Base-by-base conservation (phyloP, 352 stramenopile genomes). In the Thraustochytrium aureum region DNA sequence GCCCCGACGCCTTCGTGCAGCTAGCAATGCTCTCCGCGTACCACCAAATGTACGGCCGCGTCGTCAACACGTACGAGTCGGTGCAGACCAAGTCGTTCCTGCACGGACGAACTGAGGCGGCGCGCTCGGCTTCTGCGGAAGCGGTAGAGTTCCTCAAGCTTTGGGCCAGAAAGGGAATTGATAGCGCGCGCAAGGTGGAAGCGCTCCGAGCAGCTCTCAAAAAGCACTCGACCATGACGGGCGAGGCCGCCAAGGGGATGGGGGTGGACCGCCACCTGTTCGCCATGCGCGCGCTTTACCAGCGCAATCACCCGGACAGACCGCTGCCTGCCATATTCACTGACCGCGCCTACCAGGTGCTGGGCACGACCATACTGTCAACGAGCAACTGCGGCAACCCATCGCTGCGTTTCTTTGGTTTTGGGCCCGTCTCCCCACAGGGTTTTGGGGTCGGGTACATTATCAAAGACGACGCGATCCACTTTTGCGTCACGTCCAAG, bases 1-100 rank as follows among this genome's bases (percentile, higher is more conserved):
- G 89, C 72, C 95, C 95, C 10, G 95, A 99, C 86, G 96, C 96
- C 35, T 99, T 95, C 86, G 95, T 98, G 85, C 95, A 99, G 87
- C 94, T 98, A 87, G 94, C 93, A 32, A 97, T 98, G 72, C 94
- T 98, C 84, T 85, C 98, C 32, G 95, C 93, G 2, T 93, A 96
- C 50, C 98, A 95, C 87, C 93, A 95, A 81, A 92, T 98, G 81
- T 96, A 97, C 87, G 89, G 90, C 47, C 84, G 90, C 76, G 88
- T 97, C 52, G 93, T 92, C 39, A 94, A 93, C 22, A 95, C 96
- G 2, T 99, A 99, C 84, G 95, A 99, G 87, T 96, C 95, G 12
- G 96, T 93, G 22, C 93, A 98, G 88, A 96, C 95, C 76, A 88
- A 94, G n/a, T 88, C 94, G 60, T 99, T 98, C 84, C 93, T 97